Percentiles rank a stretch among this genome's conserved stretches.
These are phyloP conservation scores for Monoraphidium neglectum DNA, from an alignment of 139 green algal species.

Conservation along the genomic window DNA sequence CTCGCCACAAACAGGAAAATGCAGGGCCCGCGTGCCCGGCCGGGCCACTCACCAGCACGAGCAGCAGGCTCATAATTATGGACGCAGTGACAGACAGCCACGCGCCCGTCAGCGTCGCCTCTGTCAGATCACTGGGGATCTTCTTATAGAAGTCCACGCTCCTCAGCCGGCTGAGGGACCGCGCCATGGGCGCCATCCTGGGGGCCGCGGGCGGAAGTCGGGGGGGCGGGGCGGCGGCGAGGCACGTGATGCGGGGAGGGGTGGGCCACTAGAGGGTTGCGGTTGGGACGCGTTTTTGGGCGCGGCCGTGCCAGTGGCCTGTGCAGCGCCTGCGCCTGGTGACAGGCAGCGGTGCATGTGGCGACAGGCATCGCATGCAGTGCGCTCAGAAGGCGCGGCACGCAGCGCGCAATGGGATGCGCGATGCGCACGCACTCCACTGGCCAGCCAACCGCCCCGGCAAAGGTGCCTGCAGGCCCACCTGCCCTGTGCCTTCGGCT, in stretches of 20 bases:
- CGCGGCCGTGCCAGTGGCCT: no score
- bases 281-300: neutral
- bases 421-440: no score
- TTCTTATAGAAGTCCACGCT: slow-evolving; percentile 34
- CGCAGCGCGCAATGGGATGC: no score
- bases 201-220: neutral
- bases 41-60: slow-evolving; percentile 82
- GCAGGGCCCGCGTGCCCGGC: no score
- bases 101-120: slow-evolving; percentile 90
- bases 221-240: neutral
- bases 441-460: no score
- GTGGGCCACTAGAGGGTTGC: neutral
- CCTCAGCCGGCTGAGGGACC: slow-evolving; percentile 7
- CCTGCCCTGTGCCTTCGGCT: no score
- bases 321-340: no score
- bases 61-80: slow-evolving; percentile 81
- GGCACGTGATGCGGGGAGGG: neutral
- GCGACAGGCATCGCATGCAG: no score
- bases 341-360: no score
- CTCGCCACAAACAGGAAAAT: no score
- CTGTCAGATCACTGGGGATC: slow-evolving; percentile 78
- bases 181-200: slow-evolving; percentile 13
- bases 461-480: no score
- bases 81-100: slow-evolving; percentile 87
- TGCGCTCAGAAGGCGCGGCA: no score